Conservation (phyloP, 495 filamentous ascomycete genomes). For the Talaromyces stipitatus region DNA sequence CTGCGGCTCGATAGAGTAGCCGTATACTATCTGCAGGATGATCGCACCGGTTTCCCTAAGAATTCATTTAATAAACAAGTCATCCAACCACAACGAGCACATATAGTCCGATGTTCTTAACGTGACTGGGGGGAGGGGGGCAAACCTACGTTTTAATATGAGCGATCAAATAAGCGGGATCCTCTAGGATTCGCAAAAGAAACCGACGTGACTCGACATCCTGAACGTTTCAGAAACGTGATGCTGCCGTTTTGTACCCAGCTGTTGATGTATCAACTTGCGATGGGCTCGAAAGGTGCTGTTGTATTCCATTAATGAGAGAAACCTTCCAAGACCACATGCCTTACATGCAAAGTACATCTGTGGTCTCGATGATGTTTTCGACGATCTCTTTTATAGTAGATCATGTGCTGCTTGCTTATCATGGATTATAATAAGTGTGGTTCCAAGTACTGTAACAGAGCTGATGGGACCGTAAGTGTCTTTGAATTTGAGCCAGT, state of each 20-base stretch:
- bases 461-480: constrained; percentile 47
- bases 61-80: not conserved
- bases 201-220: constrained; percentile 32
- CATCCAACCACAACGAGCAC: too few relatives aligned
- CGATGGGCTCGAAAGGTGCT: constrained; percentile 31
- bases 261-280: constrained; percentile 24
- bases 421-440: constrained; percentile 43
- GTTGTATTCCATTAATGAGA: constrained; percentile 23
- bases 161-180: constrained; percentile 22
- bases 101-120: too few relatives aligned
- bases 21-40: constrained; percentile 41
- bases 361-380: constrained; percentile 33
- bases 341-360: constrained; percentile 29
- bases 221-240: constrained; percentile 26
- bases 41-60: constrained; percentile 28
- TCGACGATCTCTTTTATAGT: constrained; percentile 35
- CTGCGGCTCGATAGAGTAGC: constrained; percentile 37
- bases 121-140: not conserved
- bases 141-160: constrained; percentile 34
- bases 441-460: constrained; percentile 38
- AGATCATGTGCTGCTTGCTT: constrained; percentile 31
- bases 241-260: constrained; percentile 25
- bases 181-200: constrained; percentile 28
- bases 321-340: constrained; percentile 13
- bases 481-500: constrained; percentile 46